Evolutionary conservation across 2,329 filamentous ascomycete species (phyloP).

Genomic region (Nemania sp.): DNA sequence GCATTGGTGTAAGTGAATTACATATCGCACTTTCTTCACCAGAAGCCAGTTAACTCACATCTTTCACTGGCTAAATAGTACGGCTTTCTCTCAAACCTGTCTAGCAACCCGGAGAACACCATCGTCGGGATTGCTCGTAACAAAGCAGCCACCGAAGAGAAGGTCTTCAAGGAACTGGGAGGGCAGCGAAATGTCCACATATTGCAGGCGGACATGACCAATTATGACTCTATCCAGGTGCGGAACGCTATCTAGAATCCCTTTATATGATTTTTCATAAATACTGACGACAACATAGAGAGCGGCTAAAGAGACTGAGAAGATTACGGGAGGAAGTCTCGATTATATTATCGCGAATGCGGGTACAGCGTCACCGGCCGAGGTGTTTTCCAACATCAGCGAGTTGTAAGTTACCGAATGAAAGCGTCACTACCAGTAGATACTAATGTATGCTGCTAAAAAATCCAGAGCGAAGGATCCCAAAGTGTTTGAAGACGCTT

Average conservation of each 20-base stretch:
- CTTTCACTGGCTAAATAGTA: not conserved
- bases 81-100: slow-evolving; percentile 8
- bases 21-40: not conserved
- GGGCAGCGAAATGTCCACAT: slow-evolving; percentile 8
- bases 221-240: slow-evolving; percentile 6
- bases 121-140: slow-evolving; percentile 7
- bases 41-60: too few relatives aligned
- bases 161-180: slow-evolving; percentile 1
- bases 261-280: too few relatives aligned
- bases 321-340: slow-evolving; percentile 9
- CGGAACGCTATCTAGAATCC: not conserved
- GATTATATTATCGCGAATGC: slow-evolving; percentile 19
- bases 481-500: too few relatives aligned
- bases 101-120: slow-evolving; percentile 13
- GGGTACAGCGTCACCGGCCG: not conserved
- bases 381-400: too few relatives aligned
- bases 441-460: too few relatives aligned
- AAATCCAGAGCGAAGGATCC: too few relatives aligned
- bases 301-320: slow-evolving; percentile 3
- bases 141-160: slow-evolving; percentile 1
- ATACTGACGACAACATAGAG: not conserved
- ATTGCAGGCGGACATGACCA: slow-evolving; percentile 3
- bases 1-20: slow-evolving; percentile 16
- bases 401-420: too few relatives aligned
- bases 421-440: too few relatives aligned